Conservation (phyloP, 495 filamentous ascomycete species). For the Parathielavia hyrcaniae region DNA sequence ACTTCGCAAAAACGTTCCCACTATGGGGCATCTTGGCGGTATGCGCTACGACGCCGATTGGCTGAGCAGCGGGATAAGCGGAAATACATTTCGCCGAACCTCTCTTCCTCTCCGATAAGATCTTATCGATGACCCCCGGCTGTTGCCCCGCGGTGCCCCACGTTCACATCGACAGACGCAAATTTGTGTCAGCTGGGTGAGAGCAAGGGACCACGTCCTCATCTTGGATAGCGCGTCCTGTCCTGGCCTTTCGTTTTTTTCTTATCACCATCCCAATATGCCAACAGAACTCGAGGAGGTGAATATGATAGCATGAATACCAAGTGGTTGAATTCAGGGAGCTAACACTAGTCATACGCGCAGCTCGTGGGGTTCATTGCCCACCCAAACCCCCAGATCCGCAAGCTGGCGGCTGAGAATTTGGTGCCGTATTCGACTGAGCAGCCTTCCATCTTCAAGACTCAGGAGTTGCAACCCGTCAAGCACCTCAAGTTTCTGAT, state of each 20-base stretch:
- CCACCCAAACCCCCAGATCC: slow-evolving; percentile 79
- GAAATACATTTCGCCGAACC: slow-evolving; percentile 20
- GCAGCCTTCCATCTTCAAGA: slow-evolving; percentile 78
- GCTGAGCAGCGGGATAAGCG: neutral
- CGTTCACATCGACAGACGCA: neutral
- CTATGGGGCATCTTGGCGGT: slow-evolving; percentile 19
- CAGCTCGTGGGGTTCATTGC: slow-evolving; percentile 90
- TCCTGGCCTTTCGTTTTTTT: neutral
- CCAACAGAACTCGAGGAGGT: slow-evolving; percentile 81
- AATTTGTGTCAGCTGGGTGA: neutral
- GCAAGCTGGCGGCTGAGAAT: slow-evolving; percentile 69
- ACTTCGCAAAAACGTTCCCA: slow-evolving; percentile 23
- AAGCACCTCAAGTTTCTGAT: slow-evolving; percentile 86
- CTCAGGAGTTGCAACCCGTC: slow-evolving; percentile 66
- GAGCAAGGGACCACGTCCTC: neutral
- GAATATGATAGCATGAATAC: neutral
- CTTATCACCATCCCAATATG: slow-evolving; percentile 43
- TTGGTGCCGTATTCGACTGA: slow-evolving; percentile 75
- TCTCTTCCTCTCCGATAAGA: neutral
- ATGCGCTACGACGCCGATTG: slow-evolving; percentile 23
- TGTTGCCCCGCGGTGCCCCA: slow-evolving; percentile 17
- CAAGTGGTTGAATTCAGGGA: neutral
- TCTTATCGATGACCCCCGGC: slow-evolving; percentile 24
- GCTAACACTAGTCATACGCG: slow-evolving; percentile 21
- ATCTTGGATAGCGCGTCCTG: neutral